phyloP scores from a whole-genome alignment of 805 yeast species.

The Scheffersomyces coipomensis region DNA sequence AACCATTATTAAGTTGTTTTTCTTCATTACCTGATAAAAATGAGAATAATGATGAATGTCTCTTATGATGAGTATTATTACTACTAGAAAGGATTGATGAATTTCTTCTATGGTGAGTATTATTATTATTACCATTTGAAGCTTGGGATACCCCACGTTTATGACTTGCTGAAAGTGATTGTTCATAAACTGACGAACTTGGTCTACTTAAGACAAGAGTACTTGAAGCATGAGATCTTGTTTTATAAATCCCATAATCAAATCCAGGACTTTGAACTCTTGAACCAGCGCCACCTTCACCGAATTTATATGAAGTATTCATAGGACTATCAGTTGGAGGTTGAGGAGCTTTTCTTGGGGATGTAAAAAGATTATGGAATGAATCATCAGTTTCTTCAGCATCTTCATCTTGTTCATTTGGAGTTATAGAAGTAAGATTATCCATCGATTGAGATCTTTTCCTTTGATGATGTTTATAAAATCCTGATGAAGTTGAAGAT shows the following conservation, averaged over 20 bases:
- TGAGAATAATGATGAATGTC: slow-evolving; percentile 61
- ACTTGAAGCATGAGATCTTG: slow-evolving; percentile 22
- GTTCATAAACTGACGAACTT: slow-evolving; percentile 52
- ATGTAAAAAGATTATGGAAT: slow-evolving; percentile 35
- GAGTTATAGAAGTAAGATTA: slow-evolving; percentile 27
- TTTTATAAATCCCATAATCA: slow-evolving; percentile 12
- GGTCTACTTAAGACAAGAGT: slow-evolving; percentile 34
- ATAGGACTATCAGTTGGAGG: slow-evolving; percentile 52
- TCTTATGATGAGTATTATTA: slow-evolving; percentile 41
- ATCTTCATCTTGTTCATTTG: no score
- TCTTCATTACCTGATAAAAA: slow-evolving; percentile 40
- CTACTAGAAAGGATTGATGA: slow-evolving; percentile 19
- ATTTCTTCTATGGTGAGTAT: slow-evolving; percentile 23
- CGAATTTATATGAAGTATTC: slow-evolving; percentile 30
- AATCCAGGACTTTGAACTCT: slow-evolving; percentile 5
- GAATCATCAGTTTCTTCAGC: not conserved
- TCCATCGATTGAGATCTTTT: slow-evolving; percentile 54
- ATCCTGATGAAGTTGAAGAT: not conserved
- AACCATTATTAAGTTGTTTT: slow-evolving; percentile 1
- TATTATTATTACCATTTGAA: slow-evolving; percentile 10
- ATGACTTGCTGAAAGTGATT: slow-evolving; percentile 24
- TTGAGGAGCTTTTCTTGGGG: slow-evolving; percentile 73
- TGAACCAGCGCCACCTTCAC: slow-evolving; percentile 16
- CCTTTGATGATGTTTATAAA: slow-evolving; percentile 35
- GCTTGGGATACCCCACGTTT: slow-evolving; percentile 44